Percentiles rank a stretch among this genome's conserved stretches.
Conservation (phyloP, 2,329 filamentous ascomycete species). For the Dothideomycetes sp. region DNA sequence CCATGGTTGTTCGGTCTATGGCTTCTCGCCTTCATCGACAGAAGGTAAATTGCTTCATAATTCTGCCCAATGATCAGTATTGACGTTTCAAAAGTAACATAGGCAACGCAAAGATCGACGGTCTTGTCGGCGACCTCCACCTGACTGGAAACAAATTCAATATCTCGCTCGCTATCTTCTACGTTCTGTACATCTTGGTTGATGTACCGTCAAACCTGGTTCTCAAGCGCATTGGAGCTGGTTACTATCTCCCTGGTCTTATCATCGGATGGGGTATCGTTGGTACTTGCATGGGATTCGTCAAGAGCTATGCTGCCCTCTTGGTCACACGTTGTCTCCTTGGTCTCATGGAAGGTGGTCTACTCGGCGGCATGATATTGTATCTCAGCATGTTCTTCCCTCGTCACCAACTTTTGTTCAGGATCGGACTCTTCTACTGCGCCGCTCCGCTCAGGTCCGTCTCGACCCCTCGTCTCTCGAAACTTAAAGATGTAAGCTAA, state of each 20-base stretch:
- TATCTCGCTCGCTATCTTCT: conserved; percentile 36
- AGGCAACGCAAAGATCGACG: conserved; percentile 36
- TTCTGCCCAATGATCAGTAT: neutral
- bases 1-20: conserved; percentile 39
- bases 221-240: conserved; percentile 29
- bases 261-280: conserved; percentile 33
- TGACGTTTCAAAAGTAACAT: conserved; percentile 23
- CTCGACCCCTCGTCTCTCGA: too few relatives aligned
- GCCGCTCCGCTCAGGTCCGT: conserved; percentile 22
- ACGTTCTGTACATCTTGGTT: conserved; percentile 32
- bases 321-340: conserved; percentile 34
- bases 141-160: conserved; percentile 35
- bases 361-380: conserved; percentile 28
- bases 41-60: conserved; percentile 17
- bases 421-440: conserved; percentile 31
- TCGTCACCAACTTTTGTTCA: conserved; percentile 32
- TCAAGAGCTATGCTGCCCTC: conserved; percentile 32
- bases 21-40: conserved; percentile 41
- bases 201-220: conserved; percentile 30
- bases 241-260: conserved; percentile 32
- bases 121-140: conserved; percentile 31
- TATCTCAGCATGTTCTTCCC: conserved; percentile 36
- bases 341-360: conserved; percentile 34
- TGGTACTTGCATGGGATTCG: conserved; percentile 33
- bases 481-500: too few relatives aligned